Percentiles rank a stretch among this genome's conserved stretches.
Conservation (phyloP, 805 yeast genomes). For the Myxozyma vanderwaltii region DNA sequence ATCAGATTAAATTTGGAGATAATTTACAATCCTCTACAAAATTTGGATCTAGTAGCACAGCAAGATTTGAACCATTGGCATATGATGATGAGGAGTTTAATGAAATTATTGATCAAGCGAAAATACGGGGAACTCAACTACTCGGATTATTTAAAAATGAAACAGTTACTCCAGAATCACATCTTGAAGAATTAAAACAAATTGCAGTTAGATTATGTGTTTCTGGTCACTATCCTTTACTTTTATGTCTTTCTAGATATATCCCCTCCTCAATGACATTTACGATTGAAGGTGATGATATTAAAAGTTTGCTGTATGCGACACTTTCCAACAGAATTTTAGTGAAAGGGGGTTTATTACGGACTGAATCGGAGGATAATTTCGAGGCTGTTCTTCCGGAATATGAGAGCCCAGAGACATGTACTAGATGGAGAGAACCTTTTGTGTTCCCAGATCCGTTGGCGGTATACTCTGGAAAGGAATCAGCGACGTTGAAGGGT, state of each 20-base stretch:
- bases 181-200: background rate
- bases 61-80: background rate
- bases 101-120: background rate
- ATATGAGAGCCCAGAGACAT: background rate
- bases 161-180: background rate
- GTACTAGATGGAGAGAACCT: background rate
- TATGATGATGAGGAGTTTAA: constrained; percentile 1
- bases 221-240: constrained; percentile 4
- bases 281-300: constrained; percentile 14
- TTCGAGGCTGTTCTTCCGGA: background rate
- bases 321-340: constrained; percentile 11
- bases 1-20: background rate
- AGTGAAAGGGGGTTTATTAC: background rate
- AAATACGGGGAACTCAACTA: background rate
- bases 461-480: background rate
- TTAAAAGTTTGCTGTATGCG: constrained; percentile 8
- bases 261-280: constrained; percentile 2
- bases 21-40: background rate
- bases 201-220: background rate
- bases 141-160: background rate
- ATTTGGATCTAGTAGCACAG: background rate
- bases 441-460: constrained; percentile 4
- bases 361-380: background rate
- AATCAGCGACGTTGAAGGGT: constrained; percentile 21
- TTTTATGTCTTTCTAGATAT: background rate